Evolutionary conservation across 2,329 filamentous ascomycete species (phyloP), one percentile per base, ranked within the genome.

Genomic region (Colletotrichum gigasporum): DNA sequence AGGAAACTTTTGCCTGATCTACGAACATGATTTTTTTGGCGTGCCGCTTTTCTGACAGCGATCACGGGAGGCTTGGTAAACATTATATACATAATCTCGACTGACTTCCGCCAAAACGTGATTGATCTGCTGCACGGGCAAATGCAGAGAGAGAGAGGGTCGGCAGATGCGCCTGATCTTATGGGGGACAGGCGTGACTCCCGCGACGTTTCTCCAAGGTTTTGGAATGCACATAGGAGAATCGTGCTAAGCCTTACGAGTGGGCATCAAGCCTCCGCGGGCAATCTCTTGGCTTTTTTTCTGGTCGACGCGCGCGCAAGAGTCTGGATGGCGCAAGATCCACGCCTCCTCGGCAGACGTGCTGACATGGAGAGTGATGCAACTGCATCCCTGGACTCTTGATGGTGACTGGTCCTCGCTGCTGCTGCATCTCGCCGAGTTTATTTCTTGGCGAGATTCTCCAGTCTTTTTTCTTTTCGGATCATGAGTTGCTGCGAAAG

Each of bases 201-300:
- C 34, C 48, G 52, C 20, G 44, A 58, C 52, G 44, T 44, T 42
- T 44, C 35, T 32, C 16, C 11, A 5, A 22, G 30, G 44, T 18
- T 51, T 63, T 26, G 5, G 2, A 18, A 34, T 30, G 54, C 39
- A 10, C 12, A 24, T n/a, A n/a, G n/a, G n/a, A n/a, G n/a, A n/a
- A 14, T 16, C n/a, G 16, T 47, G 55, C 39, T 50, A 48, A 60
- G 41, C 41, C 41, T 30, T 61, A 37, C 28, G 30, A 6, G 30
- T 28, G 39, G 45, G 4, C 3, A 42, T 32, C 5, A 42, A 50
- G 35, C 28, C 45, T 28, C 2, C n/a, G 22, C 28, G 22, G 24
- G n/a, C n/a, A n/a, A 35, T 26, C 4, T 56, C 34, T 56, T 48
- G 32, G 26, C 42, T 50, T 50, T n/a, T n/a, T n/a, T n/a, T n/a